phyloP scores from a whole-genome alignment of 805 yeast species.

The Kluyveromyces siamensis region DNA sequence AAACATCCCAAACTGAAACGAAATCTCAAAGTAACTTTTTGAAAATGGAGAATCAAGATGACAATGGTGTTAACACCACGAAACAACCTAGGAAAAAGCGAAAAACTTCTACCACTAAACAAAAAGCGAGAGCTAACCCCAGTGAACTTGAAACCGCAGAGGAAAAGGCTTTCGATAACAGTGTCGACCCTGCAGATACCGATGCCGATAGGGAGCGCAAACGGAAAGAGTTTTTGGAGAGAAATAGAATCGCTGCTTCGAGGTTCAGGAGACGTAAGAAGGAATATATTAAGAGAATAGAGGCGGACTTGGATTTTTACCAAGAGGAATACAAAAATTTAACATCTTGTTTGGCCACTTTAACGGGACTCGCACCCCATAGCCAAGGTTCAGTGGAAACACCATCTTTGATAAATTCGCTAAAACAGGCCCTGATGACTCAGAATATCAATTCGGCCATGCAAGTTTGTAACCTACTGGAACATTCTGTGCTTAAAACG shows the following conservation, averaged over 20 bases:
- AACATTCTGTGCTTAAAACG: slow-evolving; percentile 15
- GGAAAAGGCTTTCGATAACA: neutral
- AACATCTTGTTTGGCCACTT: slow-evolving; percentile 22
- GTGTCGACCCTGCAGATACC: slow-evolving; percentile 1
- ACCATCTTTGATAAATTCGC: slow-evolving; percentile 9
- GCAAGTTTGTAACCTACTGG: slow-evolving; percentile 15
- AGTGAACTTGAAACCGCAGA: slow-evolving; percentile 1
- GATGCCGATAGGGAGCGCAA: slow-evolving; percentile 56
- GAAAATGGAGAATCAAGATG: neutral
- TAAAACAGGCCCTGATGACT: slow-evolving; percentile 17
- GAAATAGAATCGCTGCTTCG: slow-evolving; percentile 91
- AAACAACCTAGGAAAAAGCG: slow-evolving; percentile 6
- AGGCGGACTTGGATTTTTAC: slow-evolving; percentile 64
- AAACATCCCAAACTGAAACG: neutral
- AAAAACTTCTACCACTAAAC: slow-evolving; percentile 7
- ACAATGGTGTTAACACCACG: neutral
- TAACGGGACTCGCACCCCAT: slow-evolving; percentile 13
- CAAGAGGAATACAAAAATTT: slow-evolving; percentile 62
- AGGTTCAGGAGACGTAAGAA: slow-evolving; percentile 94
- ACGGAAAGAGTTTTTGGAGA: slow-evolving; percentile 67
- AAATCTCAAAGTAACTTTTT: too few relatives aligned
- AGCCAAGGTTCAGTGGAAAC: slow-evolving; percentile 4
- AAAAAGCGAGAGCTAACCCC: slow-evolving; percentile 6
- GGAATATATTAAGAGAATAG: slow-evolving; percentile 75
- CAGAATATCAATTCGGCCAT: slow-evolving; percentile 16